Evolutionary conservation across 352 stramenopile genomes (phyloP), one percentile per base, ranked within the genome.

Genomic region (Phytophthora idaei): DNA sequence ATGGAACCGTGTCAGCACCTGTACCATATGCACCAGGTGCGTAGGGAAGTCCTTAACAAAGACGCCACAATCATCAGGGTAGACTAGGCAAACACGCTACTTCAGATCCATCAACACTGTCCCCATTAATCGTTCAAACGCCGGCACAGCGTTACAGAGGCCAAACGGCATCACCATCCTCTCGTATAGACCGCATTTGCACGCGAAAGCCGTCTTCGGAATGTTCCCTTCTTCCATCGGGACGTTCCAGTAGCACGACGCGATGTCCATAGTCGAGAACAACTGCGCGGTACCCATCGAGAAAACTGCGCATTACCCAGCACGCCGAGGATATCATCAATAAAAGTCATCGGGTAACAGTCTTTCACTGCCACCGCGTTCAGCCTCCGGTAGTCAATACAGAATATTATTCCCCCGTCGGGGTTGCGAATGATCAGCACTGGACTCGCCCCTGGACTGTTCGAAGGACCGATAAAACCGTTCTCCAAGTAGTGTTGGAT

Each of bases 131-230:
- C 46, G 11, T 8, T 57, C 45, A 12, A 63, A 63, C 3, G 56
- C 46, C 0, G 56, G 56, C 3, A 56, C 56, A 0, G 42, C 55
- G 17, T 56, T 56, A 11, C 57, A 64, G 0, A 64, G 27, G 0
- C 45, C 57, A 7, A 64, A 64, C 1, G 57, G 46, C 45, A 57
- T 56, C 12, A 63, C 56, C 2, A 55, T 9, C 56, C 56, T 56
- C 14, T 63, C 34, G 9, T 34, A 63, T 2, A 53, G 8, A 5
- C 46, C 46, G 14, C 25, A 53, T 27, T 37, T 53, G 46, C 46
- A 36, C 4, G 46, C 39, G 10, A 37, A 37, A 5, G 27, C 46
- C 10, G 46, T 53, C 15, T 25, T 36, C 12, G n/a, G n/a, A n/a
- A n/a, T n/a, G n/a, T n/a, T 36, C 15, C 46, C 37, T 11, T 4